Evolutionary conservation across 768 basidiomycete species (phyloP), one percentile per base, ranked within the genome.

Genomic region (Porphyrellus cyaneotinctus): DNA sequence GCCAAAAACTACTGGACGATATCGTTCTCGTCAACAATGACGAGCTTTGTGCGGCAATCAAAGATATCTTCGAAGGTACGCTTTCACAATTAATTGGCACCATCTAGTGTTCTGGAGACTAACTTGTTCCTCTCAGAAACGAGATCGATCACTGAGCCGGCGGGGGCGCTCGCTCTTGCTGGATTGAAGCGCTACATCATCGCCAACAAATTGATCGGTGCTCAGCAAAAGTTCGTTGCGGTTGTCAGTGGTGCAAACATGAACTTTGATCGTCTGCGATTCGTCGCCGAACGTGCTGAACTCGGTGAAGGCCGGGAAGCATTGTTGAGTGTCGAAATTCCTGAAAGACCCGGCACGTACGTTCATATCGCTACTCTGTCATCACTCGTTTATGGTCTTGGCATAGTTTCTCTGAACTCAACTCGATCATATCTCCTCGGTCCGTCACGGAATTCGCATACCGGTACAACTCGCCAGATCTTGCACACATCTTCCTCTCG

Each of bases 261-360:
- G 91, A 98, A 99, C 73, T 99, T 99, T 70, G 91, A 93, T 64
- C 83, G 95, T 38, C 71, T 99, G 42, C 83, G 97, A 11, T 99
- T 98, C 66, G 95, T 99, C n/a, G 90, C 97, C 18, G 97, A 99
- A 68, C 93, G 97, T 51, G 97, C 97, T 4, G 94, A 97, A 69
- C 78, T 98, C 18, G 97, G 97, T 57, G 97, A 99, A 70, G 88
- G 95, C 12, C 80, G 88, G 47, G 97, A 99, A 72, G 97, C 89
- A 0, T 77, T 98, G 42, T 78, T 98, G 59, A 90, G 89, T 62
- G 90, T 97, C n/a, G 88, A 91, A 62, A 88, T 98, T 48, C 94
- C 97, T 22, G 97, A 99, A 68, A 77, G 72, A 53, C 90, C 93
- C 6, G 97, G 97, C 73, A 91, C 87, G 95, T 86, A 66, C 59